These are phyloP conservation scores for Dioscorea dumetorum DNA, from an alignment of 106 monocot genomes.

Conservation along the genomic window DNA sequence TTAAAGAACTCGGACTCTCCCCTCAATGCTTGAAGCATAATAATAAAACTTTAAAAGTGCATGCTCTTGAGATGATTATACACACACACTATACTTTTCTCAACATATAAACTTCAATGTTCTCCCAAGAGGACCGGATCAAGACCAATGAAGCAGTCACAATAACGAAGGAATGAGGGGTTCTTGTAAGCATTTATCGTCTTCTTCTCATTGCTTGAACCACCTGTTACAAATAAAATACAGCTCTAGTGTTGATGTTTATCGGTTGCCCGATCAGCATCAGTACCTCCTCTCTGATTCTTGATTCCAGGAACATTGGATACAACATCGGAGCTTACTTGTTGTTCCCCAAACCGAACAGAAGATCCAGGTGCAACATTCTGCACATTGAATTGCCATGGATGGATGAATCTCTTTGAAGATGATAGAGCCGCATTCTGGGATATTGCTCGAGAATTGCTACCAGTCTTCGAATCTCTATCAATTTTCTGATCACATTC, in stretches of 20 bases:
- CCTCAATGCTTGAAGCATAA: no score
- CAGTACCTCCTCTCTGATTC: constrained; percentile 11
- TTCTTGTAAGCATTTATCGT: no score
- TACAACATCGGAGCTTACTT: constrained; percentile 7
- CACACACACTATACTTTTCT: no score
- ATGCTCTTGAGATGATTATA: no score
- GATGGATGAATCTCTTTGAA: constrained; percentile 15
- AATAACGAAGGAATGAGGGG: no score
- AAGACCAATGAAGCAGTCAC: no score
- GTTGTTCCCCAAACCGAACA: constrained; percentile 16
- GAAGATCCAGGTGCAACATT: constrained; percentile 11
- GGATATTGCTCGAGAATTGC: constrained; percentile 1
- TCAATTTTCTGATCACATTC: constrained; percentile 19
- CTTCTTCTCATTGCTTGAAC: no score
- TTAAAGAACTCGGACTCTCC: no score
- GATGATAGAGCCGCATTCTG: constrained; percentile 13
- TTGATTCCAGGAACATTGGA: constrained; percentile 14
- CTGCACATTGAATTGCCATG: constrained; percentile 29
- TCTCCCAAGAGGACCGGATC: no score
- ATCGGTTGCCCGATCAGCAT: constrained; percentile 1
- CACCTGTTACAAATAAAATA: neutral
- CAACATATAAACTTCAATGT: no score
- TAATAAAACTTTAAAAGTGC: no score
- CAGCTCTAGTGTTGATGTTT: neutral
- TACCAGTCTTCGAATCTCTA: constrained; percentile 1